Evolutionary conservation across 805 yeast species (phyloP).

Genomic region (Candida nitratophila): DNA sequence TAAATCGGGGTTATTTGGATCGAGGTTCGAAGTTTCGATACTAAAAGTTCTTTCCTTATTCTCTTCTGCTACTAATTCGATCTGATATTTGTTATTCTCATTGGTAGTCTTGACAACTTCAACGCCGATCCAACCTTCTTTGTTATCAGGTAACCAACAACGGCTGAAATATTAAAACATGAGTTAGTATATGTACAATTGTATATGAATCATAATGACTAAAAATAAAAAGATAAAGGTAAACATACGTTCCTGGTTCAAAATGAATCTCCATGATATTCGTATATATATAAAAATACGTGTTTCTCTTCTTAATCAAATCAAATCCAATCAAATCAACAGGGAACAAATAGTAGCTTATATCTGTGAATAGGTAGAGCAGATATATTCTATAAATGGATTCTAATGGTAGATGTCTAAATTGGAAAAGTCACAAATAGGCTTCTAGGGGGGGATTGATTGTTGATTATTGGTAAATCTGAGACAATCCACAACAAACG

Average conservation of each 20-base stretch:
- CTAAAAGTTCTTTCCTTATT: conserved; percentile 34
- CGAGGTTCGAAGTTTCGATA: conserved; percentile 40
- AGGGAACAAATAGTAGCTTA: no score
- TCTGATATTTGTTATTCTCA: conserved; percentile 35
- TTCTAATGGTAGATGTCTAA: no score
- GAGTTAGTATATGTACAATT: conserved; percentile 7
- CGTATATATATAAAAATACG: neutral
- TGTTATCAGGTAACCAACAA: conserved; percentile 76
- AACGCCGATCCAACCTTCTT: conserved; percentile 71
- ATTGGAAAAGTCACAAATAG: no score
- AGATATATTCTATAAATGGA: no score
- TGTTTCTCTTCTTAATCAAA: neutral
- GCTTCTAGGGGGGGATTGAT: no score
- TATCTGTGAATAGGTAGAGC: no score
- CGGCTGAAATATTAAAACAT: conserved; percentile 32
- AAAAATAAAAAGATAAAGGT: no score
- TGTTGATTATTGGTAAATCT: no score
- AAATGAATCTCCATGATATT: conserved; percentile 4
- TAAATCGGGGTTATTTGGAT: conserved; percentile 48
- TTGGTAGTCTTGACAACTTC: conserved; percentile 41
- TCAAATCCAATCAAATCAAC: no score
- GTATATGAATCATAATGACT: no score
- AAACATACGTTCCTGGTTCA: conserved; percentile 49
- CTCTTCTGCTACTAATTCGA: conserved; percentile 49
- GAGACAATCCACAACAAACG: no score